A percentile compares a stretch with the other conserved stretches of the same genome.
phyloP scores from a whole-genome alignment of 2,329 filamentous ascomycete species.

The Curvularia eragrostidis region DNA sequence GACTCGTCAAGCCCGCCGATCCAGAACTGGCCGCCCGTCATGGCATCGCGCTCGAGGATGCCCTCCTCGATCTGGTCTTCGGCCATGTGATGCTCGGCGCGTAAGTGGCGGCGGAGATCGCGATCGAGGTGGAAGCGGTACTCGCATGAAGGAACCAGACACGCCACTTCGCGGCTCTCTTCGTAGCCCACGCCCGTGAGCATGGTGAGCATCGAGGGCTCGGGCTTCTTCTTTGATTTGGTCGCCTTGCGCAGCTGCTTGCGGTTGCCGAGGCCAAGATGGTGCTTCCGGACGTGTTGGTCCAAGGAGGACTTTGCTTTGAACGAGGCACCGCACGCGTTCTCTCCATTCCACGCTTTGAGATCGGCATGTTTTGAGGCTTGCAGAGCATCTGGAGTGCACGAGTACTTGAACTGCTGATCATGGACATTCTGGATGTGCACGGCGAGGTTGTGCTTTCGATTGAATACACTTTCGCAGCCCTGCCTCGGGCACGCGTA shows the following conservation, averaged over 20 bases:
- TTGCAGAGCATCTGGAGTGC: slow-evolving; percentile 71
- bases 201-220: slow-evolving; percentile 48
- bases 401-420: slow-evolving; percentile 76
- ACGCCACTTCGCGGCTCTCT: slow-evolving; percentile 58
- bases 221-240: slow-evolving; percentile 47
- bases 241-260: slow-evolving; percentile 45
- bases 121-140: slow-evolving; percentile 64
- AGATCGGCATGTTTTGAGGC: slow-evolving; percentile 61
- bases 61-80: slow-evolving; percentile 48
- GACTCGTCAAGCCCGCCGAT: slow-evolving; percentile 49
- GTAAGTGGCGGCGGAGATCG: slow-evolving; percentile 63
- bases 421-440: slow-evolving; percentile 81
- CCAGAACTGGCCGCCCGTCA: slow-evolving; percentile 56
- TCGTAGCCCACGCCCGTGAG: slow-evolving; percentile 65
- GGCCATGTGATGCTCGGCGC: slow-evolving; percentile 52
- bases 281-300: slow-evolving; percentile 83
- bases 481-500: slow-evolving; percentile 70
- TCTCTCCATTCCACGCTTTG: slow-evolving; percentile 66
- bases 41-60: slow-evolving; percentile 50
- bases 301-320: slow-evolving; percentile 79
- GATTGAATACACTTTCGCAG: slow-evolving; percentile 80
- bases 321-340: slow-evolving; percentile 78
- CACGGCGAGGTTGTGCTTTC: slow-evolving; percentile 79
- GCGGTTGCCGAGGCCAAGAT: slow-evolving; percentile 67
- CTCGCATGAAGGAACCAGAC: slow-evolving; percentile 59